Evolutionary conservation across 257 asterid species (phyloP).

Genomic region (Gynochthodes officinalis): DNA sequence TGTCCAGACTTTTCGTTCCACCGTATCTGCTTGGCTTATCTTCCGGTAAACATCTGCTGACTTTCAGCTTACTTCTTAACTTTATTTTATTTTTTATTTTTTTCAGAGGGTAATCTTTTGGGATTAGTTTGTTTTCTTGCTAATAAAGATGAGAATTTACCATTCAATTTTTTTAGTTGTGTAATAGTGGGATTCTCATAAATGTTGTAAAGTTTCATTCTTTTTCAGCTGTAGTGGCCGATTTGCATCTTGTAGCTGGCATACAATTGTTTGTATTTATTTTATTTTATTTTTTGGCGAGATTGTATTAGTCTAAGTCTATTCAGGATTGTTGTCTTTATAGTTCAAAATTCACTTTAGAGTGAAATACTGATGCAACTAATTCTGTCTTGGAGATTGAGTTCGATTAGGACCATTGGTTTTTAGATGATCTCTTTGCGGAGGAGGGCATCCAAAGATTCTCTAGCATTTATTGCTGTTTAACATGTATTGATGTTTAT

Average conservation of each 20-base stretch:
- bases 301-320: neutral
- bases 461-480: neutral
- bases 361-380: neutral
- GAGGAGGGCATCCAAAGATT: neutral
- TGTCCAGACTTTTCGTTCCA: constrained; percentile 38
- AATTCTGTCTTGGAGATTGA: neutral
- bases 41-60: constrained; percentile 39
- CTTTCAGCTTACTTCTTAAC: constrained; percentile 13
- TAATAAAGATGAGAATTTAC: neutral
- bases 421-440: neutral
- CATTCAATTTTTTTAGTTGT: neutral
- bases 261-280: neutral
- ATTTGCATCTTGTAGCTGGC: neutral
- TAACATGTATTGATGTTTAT: neutral
- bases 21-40: constrained; percentile 23
- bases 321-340: neutral
- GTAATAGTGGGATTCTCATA: neutral
- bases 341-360: neutral
- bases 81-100: neutral
- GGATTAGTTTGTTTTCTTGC: neutral
- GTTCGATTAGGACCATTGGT: neutral
- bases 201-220: neutral
- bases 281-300: too few relatives aligned
- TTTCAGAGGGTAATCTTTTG: neutral
- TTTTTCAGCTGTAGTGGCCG: neutral